phyloP scores from a whole-genome alignment of 805 yeast species.

The Ogataea thermomethanolica region DNA sequence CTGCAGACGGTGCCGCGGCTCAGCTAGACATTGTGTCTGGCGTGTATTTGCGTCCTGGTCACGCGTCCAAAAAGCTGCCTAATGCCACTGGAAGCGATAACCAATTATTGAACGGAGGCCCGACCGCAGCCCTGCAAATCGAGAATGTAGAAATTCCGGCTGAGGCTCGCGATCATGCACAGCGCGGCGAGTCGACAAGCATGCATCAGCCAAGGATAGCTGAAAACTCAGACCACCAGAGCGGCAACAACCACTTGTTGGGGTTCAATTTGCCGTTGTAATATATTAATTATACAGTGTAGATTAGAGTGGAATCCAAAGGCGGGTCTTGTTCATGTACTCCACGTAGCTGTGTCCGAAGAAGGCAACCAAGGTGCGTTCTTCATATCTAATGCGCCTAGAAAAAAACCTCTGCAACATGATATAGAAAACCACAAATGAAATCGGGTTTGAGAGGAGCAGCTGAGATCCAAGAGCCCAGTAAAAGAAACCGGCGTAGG shows the following conservation, averaged over 20 bases:
- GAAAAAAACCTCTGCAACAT: conserved; percentile 68
- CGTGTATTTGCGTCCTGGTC: too few species aligned
- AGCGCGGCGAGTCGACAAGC: too few species aligned
- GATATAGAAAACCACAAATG: conserved; percentile 49
- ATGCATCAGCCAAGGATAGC: too few species aligned
- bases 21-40: too few species aligned
- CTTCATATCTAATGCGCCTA: conserved; percentile 69
- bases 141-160: too few species aligned
- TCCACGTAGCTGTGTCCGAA: conserved; percentile 63
- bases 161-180: too few species aligned
- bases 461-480: conserved; percentile 91
- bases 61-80: too few species aligned
- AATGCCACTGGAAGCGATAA: too few species aligned
- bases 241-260: conserved; percentile 7
- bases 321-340: conserved; percentile 48
- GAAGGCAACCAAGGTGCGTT: conserved; percentile 55
- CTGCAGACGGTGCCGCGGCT: too few species aligned
- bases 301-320: conserved; percentile 56
- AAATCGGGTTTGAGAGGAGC: conserved; percentile 60
- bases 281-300: conserved; percentile 2
- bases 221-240: conserved; percentile 7
- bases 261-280: conserved; percentile 16
- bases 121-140: too few species aligned
- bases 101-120: too few species aligned
- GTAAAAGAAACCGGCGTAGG: conserved; percentile 86